Evolutionary conservation across 805 yeast species (phyloP).

Genomic region (Ogataea ganodermae): DNA sequence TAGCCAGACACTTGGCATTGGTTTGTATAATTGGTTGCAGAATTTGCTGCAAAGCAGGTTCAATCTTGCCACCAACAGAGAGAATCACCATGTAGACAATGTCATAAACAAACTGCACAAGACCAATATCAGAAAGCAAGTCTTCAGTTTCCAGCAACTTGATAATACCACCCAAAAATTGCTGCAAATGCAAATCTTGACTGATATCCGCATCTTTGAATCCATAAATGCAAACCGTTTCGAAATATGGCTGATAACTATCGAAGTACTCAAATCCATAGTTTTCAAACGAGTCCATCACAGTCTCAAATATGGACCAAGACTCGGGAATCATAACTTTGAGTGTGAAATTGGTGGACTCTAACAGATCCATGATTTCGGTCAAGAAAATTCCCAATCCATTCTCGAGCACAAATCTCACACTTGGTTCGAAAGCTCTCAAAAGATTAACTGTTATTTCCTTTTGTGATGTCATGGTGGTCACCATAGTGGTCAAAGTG

Average conservation of each 20-base stretch:
- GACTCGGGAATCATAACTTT: conserved; percentile 43
- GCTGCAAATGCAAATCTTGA: conserved; percentile 24
- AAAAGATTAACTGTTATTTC: conserved; percentile 66
- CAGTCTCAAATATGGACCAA: conserved; percentile 46
- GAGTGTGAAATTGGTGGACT: conserved; percentile 66
- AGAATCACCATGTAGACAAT: conserved; percentile 17
- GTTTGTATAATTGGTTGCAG: conserved; percentile 25
- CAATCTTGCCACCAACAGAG: conserved; percentile 19
- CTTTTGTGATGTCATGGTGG: conserved; percentile 76
- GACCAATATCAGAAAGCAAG: conserved; percentile 23
- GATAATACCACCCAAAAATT: conserved; percentile 24
- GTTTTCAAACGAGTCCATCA: conserved; percentile 49
- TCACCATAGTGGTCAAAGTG: conserved; percentile 77
- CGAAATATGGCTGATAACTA: conserved; percentile 49
- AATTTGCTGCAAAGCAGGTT: conserved; percentile 20
- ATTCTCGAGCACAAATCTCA: conserved; percentile 64
- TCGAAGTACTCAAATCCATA: conserved; percentile 55
- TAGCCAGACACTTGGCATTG: conserved; percentile 35
- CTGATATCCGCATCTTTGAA: conserved; percentile 30
- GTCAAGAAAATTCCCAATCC: conserved; percentile 72
- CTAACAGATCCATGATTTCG: conserved; percentile 72
- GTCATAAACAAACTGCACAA: conserved; percentile 25
- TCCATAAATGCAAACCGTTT: conserved; percentile 48
- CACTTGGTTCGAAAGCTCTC: conserved; percentile 66
- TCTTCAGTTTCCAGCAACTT: conserved; percentile 23